These are phyloP conservation scores for Lecanicillium sp. DNA, from an alignment of 2,329 filamentous ascomycete genomes.

Conservation along the genomic window DNA sequence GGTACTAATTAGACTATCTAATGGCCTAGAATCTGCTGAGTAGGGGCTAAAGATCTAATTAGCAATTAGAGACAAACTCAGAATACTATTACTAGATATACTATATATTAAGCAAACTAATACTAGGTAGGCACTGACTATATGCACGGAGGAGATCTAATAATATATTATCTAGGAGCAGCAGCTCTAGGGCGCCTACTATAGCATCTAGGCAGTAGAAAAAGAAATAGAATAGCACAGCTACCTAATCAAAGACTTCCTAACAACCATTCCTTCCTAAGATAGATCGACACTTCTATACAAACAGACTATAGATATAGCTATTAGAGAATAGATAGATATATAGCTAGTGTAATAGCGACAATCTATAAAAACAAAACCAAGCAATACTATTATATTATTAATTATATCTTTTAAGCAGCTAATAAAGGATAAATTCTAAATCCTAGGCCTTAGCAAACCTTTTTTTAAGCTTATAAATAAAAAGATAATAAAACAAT, in stretches of 20 bases:
- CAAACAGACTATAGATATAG: neutral
- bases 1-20: neutral
- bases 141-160: neutral
- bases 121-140: neutral
- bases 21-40: neutral
- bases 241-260: constrained; percentile 3
- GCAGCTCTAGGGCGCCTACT: neutral
- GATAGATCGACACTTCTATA: constrained; percentile 2
- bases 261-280: neutral
- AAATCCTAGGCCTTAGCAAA: too few relatives aligned
- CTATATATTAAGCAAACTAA: neutral
- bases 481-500: too few relatives aligned
- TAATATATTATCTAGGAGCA: constrained; percentile 1
- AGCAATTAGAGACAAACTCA: constrained; percentile 2
- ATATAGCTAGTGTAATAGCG: constrained; percentile 1
- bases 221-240: constrained; percentile 5
- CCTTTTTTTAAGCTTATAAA: too few relatives aligned
- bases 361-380: neutral
- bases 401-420: too few relatives aligned
- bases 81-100: neutral
- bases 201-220: neutral
- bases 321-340: neutral
- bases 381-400: neutral
- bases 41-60: neutral
- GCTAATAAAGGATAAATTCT: too few relatives aligned